Base-by-base conservation (phyloP, 2,329 filamentous ascomycete species). In the Paramyrothecium roridum region DNA sequence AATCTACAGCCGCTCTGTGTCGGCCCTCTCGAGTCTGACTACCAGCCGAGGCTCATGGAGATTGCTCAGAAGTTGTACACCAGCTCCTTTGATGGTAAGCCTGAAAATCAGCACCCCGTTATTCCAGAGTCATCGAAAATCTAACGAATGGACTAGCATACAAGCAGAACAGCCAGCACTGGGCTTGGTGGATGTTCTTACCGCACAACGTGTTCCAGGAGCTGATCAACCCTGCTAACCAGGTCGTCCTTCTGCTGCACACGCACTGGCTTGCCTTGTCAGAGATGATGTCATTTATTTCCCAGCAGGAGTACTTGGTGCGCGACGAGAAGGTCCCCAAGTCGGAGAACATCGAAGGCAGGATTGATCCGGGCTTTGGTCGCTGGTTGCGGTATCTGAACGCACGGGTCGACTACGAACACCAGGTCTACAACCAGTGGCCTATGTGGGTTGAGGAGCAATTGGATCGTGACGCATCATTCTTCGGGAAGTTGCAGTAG, bases 151-250 rank as follows among this genome's bases (percentile, higher is more conserved):
- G 19, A 12, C 4, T 43, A 81, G 81, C 80, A 17, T 83, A 82
- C 62, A 70, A 76, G 57, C 69, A 75, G n/a, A 73, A 83, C 52
- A 72, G 72, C 46, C 68, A 72, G 53, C 79, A 82, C 61, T 83
- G 81, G 63, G 73, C 65, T 3, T 84, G 81, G 81, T 84, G 81
- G 81, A 83, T 83, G 73, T 73, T 80, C 65, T 72, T 84, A 8
- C 76, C 80, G 10, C 80, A 84, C 59, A 71, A 73, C 37, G 70
- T 75, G 50, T 84, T 84, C 65, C 75, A 79, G 58, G 70, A 71
- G 51, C 66, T 84, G 52, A 73, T 83, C 59, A 75, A 82, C 63
- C 68, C 75, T 26, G 59, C 62, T 26, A 78, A 76, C 62, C 79
- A 79, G 62, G 70, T 74, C 17, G 74, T 76, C 55, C 54, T 78